phyloP scores from a whole-genome alignment of 345 rosid species.

The Populus deltoides region DNA sequence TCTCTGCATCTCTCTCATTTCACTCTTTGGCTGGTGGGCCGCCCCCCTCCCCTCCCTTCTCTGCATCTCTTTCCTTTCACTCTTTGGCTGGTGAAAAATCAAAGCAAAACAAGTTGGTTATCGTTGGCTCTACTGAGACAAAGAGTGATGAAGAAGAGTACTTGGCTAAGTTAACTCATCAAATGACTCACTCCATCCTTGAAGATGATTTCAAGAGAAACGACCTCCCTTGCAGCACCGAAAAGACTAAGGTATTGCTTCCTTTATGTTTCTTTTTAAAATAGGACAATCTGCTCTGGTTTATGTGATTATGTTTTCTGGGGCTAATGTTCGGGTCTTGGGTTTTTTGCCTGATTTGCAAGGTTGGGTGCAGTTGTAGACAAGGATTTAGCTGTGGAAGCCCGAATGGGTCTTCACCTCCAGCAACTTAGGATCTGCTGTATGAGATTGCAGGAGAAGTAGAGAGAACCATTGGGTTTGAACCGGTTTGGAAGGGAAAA shows the following conservation, averaged over 20 bases:
- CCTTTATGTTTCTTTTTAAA: background rate
- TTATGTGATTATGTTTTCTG: background rate
- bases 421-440: conserved; percentile 58
- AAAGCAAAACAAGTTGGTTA: too few species aligned
- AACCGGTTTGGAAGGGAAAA: too few species aligned
- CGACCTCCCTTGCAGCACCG: conserved; percentile 11
- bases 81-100: too few species aligned
- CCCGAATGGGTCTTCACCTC: conserved; percentile 40
- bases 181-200: conserved; percentile 44
- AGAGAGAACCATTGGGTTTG: conserved; percentile 18
- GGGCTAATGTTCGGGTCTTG: background rate
- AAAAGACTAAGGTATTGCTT: conserved; percentile 35
- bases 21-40: too few species aligned
- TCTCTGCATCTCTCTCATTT: too few species aligned
- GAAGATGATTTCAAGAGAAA: conserved; percentile 31
- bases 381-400: conserved; percentile 32
- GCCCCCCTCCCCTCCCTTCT: too few species aligned
- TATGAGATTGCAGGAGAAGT: conserved; percentile 56
- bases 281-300: too few species aligned
- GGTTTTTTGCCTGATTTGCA: conserved; percentile 1
- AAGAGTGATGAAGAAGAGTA: conserved; percentile 61
- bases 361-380: conserved; percentile 41
- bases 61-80: too few species aligned
- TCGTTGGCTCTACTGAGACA: conserved; percentile 45
- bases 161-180: conserved; percentile 38